Base-by-base conservation (phyloP, 139 green algal species). In the Coccomyxa sp. region DNA sequence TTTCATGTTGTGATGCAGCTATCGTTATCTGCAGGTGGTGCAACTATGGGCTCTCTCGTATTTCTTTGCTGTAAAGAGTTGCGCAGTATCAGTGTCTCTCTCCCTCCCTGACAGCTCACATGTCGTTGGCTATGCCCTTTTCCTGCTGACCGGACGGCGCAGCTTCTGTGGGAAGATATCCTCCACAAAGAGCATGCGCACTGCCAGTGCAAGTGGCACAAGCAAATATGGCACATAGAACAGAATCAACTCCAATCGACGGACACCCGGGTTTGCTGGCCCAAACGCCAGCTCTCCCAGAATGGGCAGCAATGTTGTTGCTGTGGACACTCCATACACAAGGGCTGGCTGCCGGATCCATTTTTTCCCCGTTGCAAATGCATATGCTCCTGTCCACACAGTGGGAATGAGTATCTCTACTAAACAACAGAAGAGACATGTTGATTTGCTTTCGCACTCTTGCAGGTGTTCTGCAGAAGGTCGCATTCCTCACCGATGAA, bases 301-400 rank as follows among this genome's bases (percentile, higher is more conserved):
- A 83, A 95, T 95, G 30, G 92, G 92, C 4, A 95, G 67, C 87
- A 96, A 90, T 0, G 93, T 96, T 13, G 93, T 91, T 3, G 77
- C 82, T 9, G 92, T 89, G 77, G 93, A 91, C 12, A 84, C 38
- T 57, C 89, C 93, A 57, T 96, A 96, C 13, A 95, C 83, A 30
- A 96, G 86, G 58, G 89, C 91, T 0, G 93, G 93, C 13, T 92
- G 87, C 23, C 92, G 87, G 67, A 97, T 93, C 92, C 92, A 96
- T 80, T 91, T 89, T 27, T 86, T 82, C 14, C 86, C 75, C 67
- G 51, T 18, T 18, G 71, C 71, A 38, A 18, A 77, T 45, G 71
- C 71, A 32, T 71, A 71, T 14, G 63, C 18, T 25, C 63, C 63
- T 71, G 63, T 51, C 38, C 38, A 51, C 38, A 51, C 38, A 51